Percentiles rank a stretch among this genome's conserved stretches.
Conservation (phyloP, 208 protist genomes). For the Acanthamoeba lenticulata region DNA sequence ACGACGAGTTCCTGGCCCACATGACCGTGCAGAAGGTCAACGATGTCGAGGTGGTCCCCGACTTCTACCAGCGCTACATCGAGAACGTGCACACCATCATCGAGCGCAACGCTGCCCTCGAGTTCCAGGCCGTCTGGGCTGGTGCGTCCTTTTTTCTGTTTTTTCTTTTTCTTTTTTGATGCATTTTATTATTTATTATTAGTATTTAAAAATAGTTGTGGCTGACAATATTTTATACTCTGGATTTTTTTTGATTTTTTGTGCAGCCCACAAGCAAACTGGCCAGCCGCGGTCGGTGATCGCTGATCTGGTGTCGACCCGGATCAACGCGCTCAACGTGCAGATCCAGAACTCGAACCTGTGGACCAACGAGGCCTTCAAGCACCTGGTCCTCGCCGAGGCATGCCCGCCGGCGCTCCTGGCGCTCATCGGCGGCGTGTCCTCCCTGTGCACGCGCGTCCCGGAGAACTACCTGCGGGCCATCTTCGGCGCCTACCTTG, state of each 20-base stretch:
- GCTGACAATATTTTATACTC: neutral
- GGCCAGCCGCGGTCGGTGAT: constrained; percentile 87
- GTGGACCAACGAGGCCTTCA: constrained; percentile 89
- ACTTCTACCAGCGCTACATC: constrained; percentile 94
- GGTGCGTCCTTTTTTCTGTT: neutral
- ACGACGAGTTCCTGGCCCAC: constrained; percentile 88
- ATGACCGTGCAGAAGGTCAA: constrained; percentile 66
- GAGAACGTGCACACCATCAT: constrained; percentile 91
- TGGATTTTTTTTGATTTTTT: neutral
- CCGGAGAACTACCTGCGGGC: constrained; percentile 93
- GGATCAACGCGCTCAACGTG: constrained; percentile 92
- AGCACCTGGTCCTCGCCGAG: constrained; percentile 73
- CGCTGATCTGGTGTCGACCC: constrained; percentile 89
- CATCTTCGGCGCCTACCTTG: constrained; percentile 94
- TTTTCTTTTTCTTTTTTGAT: neutral
- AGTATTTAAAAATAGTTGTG: neutral
- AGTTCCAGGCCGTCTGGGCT: constrained; percentile 88
- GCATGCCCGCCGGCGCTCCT: constrained; percentile 83
- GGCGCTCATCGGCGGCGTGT: constrained; percentile 87
- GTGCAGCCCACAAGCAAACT: neutral
- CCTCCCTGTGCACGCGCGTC: constrained; percentile 91
- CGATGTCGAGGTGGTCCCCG: constrained; percentile 80
- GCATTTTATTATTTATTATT: no score
- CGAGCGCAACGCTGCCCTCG: constrained; percentile 90
- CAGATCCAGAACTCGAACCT: constrained; percentile 86